Base-by-base conservation (phyloP, 129 eudicot genomes). In the Escallonia rubra region DNA sequence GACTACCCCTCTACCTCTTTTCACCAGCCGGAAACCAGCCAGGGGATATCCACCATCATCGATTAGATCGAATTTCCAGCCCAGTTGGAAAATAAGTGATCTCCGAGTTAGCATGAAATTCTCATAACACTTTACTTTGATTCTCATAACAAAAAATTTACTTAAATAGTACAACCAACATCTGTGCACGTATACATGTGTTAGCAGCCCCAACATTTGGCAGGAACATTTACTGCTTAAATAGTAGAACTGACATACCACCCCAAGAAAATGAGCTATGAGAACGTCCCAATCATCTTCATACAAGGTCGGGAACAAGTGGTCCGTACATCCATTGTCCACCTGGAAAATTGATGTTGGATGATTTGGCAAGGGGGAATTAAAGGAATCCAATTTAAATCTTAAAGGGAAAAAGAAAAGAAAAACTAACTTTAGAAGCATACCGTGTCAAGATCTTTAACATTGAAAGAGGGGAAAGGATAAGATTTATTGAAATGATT, bases 221-320 rank as follows among this genome's bases (percentile, higher is more conserved):
- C 68, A 54, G 2, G 41, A 70, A n/a, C 38, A 45, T 10, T 40
- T 34, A 43, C 34, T 23, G 34, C 34, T 3, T 8, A 63, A 80
- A 72, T 23, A 49, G 41, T 55, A 72, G 45, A 68, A 66, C 59
- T 67, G 43, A 80, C 91, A 60, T 84, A 92, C 98, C 99, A 93
- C 95, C 47, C 99, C 99, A 14, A 93, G 99, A 83, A 89, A 93
- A 83, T 93, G 99, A 40, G 99, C 99, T 58, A 93, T 79, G 52
- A 93, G 89, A 74, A 93, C 95, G 73, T 93, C 99, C 99, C 99
- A 93, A 57, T 93, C 89, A 55, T 79, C 95, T 61, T 79, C 78
- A 74, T 84, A 66, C 77, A 93, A 69, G 59, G 86, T 49, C 23
- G 99, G 99, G 70, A 93, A 57, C 78, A 93, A 72, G 82, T 93